Percentiles rank a stretch among this genome's conserved stretches.
Conservation (phyloP, 2,329 filamentous ascomycete species). For the Talaromyces sp. region DNA sequence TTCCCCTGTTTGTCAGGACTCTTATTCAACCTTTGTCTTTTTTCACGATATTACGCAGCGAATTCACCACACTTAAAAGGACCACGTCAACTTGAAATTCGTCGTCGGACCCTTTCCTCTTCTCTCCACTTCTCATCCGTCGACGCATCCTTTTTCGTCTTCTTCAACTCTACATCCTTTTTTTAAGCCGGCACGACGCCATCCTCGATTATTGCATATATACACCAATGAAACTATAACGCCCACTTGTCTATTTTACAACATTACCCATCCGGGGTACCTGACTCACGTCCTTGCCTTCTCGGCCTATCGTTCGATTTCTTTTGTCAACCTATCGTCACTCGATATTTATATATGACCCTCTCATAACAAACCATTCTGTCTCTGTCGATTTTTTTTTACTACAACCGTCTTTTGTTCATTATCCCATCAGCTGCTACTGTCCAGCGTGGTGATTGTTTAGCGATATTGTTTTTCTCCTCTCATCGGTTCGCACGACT, state of each 20-base stretch:
- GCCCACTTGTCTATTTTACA: slow-evolving; percentile 28
- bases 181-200: slow-evolving; percentile 14
- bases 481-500: slow-evolving; percentile 13
- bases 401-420: slow-evolving; percentile 11
- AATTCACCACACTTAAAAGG: slow-evolving; percentile 11
- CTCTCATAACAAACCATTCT: slow-evolving; percentile 14
- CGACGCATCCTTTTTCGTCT: neutral
- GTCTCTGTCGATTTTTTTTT: slow-evolving; percentile 14
- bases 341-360: slow-evolving; percentile 25
- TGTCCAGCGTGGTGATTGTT: slow-evolving; percentile 10
- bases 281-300: slow-evolving; percentile 20
- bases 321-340: slow-evolving; percentile 22
- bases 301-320: slow-evolving; percentile 18
- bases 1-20: slow-evolving; percentile 27
- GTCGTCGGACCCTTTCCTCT: slow-evolving; percentile 6
- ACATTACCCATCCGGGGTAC: slow-evolving; percentile 22
- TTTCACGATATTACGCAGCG: slow-evolving; percentile 38
- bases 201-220: slow-evolving; percentile 12
- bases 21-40: neutral
- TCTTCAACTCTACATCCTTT: slow-evolving; percentile 16
- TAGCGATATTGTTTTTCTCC: slow-evolving; percentile 10
- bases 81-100: neutral
- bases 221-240: slow-evolving; percentile 37
- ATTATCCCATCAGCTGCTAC: slow-evolving; percentile 11
- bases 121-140: slow-evolving; percentile 11